These are phyloP conservation scores for Areca catechu DNA, from an alignment of 176 grass and related monocot genomes.

Conservation along the genomic window DNA sequence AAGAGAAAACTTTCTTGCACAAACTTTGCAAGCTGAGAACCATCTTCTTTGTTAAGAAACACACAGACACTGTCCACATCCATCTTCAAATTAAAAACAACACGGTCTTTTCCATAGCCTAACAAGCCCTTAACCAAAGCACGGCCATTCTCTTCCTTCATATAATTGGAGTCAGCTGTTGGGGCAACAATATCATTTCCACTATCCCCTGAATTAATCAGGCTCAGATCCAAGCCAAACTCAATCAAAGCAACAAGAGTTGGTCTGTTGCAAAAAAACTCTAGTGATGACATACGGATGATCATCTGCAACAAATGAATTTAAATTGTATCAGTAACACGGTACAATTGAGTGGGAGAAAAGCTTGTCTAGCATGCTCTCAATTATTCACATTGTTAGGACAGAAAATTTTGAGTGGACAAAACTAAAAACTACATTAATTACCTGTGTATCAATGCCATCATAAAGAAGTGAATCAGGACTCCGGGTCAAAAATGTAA, in stretches of 20 bases:
- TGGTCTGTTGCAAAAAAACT: conserved; percentile 89
- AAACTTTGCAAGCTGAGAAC: conserved; percentile 92
- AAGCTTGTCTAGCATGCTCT: too few relatives aligned
- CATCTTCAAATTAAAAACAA: conserved; percentile 93
- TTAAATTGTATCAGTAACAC: not conserved
- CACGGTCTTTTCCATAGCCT: conserved; percentile 79
- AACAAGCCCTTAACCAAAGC: conserved; percentile 80
- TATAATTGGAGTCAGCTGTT: conserved; percentile 18
- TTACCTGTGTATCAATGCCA: conserved; percentile 94
- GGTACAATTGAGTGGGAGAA: too few relatives aligned
- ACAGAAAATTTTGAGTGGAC: not conserved
- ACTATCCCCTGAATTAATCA: conserved; percentile 44
- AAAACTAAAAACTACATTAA: conserved; percentile 2
- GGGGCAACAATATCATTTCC: conserved; percentile 23
- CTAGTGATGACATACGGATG: conserved; percentile 79
- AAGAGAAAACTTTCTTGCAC: conserved; percentile 93
- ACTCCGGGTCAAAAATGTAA: conserved; percentile 64
- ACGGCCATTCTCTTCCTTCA: conserved; percentile 48
- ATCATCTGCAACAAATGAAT: conserved; percentile 68
- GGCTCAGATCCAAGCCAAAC: conserved; percentile 77
- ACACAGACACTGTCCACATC: conserved; percentile 87
- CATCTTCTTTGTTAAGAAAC: conserved; percentile 98
- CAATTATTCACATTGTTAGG: too few relatives aligned
- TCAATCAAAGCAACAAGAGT: conserved; percentile 94
- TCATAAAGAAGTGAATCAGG: conserved; percentile 89